phyloP scores from a whole-genome alignment of 331 rosid species.

The Quercus tomentella region DNA sequence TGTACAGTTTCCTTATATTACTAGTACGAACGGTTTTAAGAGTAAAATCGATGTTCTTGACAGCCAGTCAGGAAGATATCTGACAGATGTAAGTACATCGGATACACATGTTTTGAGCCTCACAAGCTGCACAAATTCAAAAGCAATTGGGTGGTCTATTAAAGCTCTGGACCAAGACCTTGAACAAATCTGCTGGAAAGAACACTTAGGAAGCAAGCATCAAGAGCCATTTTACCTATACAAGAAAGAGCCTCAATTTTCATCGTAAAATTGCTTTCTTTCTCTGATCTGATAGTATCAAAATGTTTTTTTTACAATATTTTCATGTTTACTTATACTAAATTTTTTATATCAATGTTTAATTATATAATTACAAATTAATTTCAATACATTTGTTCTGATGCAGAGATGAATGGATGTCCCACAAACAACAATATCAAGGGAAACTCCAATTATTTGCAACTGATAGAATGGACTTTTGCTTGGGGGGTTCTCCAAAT shows the following conservation, averaged over 20 bases:
- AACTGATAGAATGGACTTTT: constrained; percentile 33
- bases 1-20: constrained; percentile 64
- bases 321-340: background rate
- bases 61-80: constrained; percentile 25
- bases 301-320: background rate
- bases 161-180: constrained; percentile 40
- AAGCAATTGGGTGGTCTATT: constrained; percentile 72
- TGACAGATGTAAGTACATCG: constrained; percentile 28
- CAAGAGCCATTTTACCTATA: constrained; percentile 58
- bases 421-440: constrained; percentile 34
- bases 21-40: constrained; percentile 22
- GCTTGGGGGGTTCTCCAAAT: constrained; percentile 76
- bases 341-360: background rate
- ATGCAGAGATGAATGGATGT: constrained; percentile 42
- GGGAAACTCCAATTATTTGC: constrained; percentile 64
- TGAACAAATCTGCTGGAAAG: constrained; percentile 77
- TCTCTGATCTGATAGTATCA: constrained; percentile 11
- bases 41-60: constrained; percentile 13
- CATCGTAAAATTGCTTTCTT: constrained; percentile 44
- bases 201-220: constrained; percentile 21
- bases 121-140: constrained; percentile 52
- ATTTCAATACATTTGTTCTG: constrained; percentile 4
- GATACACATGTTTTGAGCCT: constrained; percentile 41
- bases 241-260: constrained; percentile 52
- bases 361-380: background rate